Evolutionary conservation across 2,329 filamentous ascomycete genomes (phyloP).

Genomic region (Rutstroemia sp.): DNA sequence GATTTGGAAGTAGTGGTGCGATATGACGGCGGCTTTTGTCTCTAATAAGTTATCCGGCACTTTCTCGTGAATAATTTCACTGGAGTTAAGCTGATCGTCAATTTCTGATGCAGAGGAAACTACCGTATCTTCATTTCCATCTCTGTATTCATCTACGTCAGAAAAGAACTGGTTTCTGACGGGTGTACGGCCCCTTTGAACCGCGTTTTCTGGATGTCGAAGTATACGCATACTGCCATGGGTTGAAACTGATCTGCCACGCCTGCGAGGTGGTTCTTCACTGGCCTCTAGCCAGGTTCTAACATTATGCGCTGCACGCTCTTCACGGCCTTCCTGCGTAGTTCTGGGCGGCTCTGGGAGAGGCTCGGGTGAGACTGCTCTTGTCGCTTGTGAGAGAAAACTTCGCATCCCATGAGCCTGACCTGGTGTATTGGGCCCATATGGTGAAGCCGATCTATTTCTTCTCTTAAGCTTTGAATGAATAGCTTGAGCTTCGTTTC

Average conservation of each 20-base stretch:
- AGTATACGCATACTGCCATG: conserved; percentile 22
- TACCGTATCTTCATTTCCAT: conserved; percentile 20
- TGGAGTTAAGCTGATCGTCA: neutral
- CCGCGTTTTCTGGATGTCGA: conserved; percentile 15
- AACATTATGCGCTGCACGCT: conserved; percentile 10
- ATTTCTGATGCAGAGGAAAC: conserved; percentile 17
- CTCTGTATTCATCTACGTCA: conserved; percentile 15
- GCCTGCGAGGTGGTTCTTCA: conserved; percentile 11
- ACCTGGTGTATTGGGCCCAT: conserved; percentile 4
- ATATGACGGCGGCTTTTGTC: conserved; percentile 22
- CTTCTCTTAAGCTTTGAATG: conserved; percentile 11
- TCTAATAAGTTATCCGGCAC: conserved; percentile 7
- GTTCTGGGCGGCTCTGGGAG: conserved; percentile 6
- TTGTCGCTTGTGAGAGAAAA: conserved; percentile 13
- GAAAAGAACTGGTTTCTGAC: conserved; percentile 10
- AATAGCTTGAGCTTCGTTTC: conserved; percentile 10
- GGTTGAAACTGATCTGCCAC: conserved; percentile 23
- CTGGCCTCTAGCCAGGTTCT: conserved; percentile 23
- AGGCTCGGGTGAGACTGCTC: conserved; percentile 2
- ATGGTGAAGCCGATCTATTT: conserved; percentile 21
- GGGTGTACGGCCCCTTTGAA: neutral
- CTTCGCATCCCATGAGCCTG: conserved; percentile 5
- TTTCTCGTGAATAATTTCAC: conserved; percentile 2
- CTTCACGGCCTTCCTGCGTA: conserved; percentile 10
- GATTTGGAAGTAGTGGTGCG: conserved; percentile 14